A percentile compares a stretch with the other conserved stretches of the same genome.
These are phyloP conservation scores for Nemania abortiva DNA, from an alignment of 2,329 filamentous ascomycete genomes.

Conservation along the genomic window DNA sequence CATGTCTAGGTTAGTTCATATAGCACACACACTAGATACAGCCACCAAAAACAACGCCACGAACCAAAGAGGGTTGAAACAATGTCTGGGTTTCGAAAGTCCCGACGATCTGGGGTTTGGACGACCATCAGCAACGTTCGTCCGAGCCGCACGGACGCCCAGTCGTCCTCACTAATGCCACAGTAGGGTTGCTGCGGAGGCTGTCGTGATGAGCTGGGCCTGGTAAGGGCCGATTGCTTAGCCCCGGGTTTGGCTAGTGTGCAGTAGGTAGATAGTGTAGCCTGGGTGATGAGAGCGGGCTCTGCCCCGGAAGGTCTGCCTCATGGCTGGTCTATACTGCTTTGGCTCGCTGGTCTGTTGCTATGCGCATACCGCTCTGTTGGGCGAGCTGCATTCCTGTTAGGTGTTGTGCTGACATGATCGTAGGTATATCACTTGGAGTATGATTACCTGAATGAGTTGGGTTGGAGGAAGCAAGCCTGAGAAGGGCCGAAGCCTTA, in stretches of 20 bases:
- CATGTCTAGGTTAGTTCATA: slow-evolving; percentile 21
- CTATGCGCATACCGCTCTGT: not conserved
- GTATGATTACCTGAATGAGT: not conserved
- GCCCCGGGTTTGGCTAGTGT: slow-evolving; percentile 8
- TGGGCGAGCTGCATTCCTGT: not conserved
- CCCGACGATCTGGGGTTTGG: not conserved
- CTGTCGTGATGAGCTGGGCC: slow-evolving; percentile 8
- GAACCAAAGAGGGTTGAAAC: slow-evolving; percentile 20
- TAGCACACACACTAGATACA: not conserved
- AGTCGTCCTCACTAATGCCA: not conserved
- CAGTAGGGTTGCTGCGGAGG: slow-evolving; percentile 2
- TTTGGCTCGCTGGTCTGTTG: not conserved
- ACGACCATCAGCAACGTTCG: not conserved
- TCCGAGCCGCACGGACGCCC: not conserved
- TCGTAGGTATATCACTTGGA: not conserved
- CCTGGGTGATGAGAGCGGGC: not conserved
- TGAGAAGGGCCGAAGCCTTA: not conserved
- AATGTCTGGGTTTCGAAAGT: slow-evolving; percentile 22
- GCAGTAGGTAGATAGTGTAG: not conserved
- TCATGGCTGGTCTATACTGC: not conserved
- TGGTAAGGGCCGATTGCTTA: slow-evolving; percentile 19
- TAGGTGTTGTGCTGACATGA: not conserved
- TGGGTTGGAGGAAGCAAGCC: not conserved
- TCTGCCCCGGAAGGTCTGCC: not conserved
- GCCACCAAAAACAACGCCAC: slow-evolving; percentile 1